Base-by-base conservation (phyloP, 1,284 basidiomycete species). In the Phlebopus sp. region DNA sequence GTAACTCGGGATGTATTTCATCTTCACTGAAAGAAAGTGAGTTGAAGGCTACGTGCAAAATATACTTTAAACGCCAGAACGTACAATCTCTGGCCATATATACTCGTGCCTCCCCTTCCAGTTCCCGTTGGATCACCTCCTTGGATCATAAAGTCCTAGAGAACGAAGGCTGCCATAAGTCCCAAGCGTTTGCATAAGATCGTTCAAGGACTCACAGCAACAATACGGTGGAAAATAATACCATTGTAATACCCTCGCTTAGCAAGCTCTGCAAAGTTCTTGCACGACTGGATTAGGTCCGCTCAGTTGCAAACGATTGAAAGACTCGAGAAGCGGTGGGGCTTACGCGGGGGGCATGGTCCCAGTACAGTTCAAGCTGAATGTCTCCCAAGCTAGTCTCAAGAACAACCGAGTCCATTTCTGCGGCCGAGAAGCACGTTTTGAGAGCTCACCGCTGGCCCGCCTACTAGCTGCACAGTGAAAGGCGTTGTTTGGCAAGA, bases 101-200 rank as follows among this genome's bases (percentile, higher is more conserved):
- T 92, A 53, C 90, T 93, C 11, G 90, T 93, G 36, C 94, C 94
- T 19, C 94, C 93, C 58, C 90, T 75, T 18, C 94, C 94, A 1
- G 94, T 97, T n/a, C 93, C 94, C 10, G 93, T 95, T 5, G 92
- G 92, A 64, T 96, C 93, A 42, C 93, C 93, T 32, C 84, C 83
- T 70, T 96, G 93, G n/a, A 94, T 83, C 93, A 96, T 96, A 63
- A 96, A 96, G 60, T 94, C 92, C 89, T 92, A 58, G 13, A 25
- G 25, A 25, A 44, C 17, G 11, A 17, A 8, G 19, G 17, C 13
- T 14, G 15, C 18, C 19, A 14, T 47, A 11, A 17, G 21, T 11
- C 14, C 31, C 21, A 8, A 21, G 18, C 14, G 3, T 13, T 29
- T 14, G 17, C 19, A n/a, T 15, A 30, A 34, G 14, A 35, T 17